Base-by-base conservation (phyloP, 2,329 filamentous ascomycete species). In the Calonectria honghensis region DNA sequence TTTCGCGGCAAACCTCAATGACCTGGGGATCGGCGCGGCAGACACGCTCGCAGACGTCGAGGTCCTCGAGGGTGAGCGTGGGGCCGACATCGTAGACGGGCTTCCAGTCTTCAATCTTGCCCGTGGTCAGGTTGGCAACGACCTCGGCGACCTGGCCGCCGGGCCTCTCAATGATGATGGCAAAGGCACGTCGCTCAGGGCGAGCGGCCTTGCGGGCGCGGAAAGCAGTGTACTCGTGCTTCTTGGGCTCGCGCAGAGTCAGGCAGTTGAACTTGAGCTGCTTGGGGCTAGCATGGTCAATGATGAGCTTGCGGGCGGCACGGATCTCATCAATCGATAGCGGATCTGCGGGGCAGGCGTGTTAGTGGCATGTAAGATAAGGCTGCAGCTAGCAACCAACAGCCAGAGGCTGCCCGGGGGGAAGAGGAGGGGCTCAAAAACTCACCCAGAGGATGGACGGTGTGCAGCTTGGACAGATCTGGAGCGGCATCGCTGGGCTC, bases 11-110 rank as follows among this genome's bases (percentile, higher is more conserved):
- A 81, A 94, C 93, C 83, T 95, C 92, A 80, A 96, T 94, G 74
- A 96, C 94, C 76, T 92, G 93, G 0, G 92, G 88, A 79, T 96
- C 93, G 77, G 90, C 90, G 74, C 94, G 89, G 54, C 92, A 89
- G 32, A 95, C 86, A 50, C 89, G 88, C 84, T 96, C 94, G 4
- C 95, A 94, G 74, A 93, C 90, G 79, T 96, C 93, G 50, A 96
- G 87, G 81, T 96, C 94, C 83, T 96, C 94, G 89, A 96, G 95
- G 0, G 94, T 96, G 79, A 96, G 79, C 3, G 86, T 89, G 1
- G 88, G 88, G 64, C 86, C 86, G 31, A 89, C 87, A 50, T 89
- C 85, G 29, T 80, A 77, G 54, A 89, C 82, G 68, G 88, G 85
- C 74, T 90, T 91, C 78, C 86, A 80, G 77, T 85, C 74, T 85